Conservation (phyloP, 345 rosid species). For the Populus alba region DNA sequence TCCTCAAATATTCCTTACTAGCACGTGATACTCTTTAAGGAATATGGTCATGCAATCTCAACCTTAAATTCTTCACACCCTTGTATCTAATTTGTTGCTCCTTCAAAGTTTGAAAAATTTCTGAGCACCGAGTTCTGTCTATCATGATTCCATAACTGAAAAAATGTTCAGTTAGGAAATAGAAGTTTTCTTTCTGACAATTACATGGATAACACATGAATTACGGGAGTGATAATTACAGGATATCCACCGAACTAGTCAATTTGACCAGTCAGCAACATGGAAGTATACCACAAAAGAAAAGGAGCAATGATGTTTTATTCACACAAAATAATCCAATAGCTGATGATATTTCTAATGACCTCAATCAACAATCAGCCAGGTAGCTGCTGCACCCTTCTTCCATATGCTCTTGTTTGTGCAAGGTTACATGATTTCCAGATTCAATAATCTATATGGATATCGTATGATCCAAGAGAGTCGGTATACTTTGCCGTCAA, state of each 20-base stretch:
- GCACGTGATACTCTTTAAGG: too few relatives aligned
- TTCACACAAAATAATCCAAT: constrained; percentile 24
- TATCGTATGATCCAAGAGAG: not conserved
- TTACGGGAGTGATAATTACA: constrained; percentile 22
- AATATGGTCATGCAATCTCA: too few relatives aligned
- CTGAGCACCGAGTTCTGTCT: not conserved
- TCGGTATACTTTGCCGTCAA: not conserved
- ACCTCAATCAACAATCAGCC: constrained; percentile 36
- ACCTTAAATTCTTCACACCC: too few relatives aligned
- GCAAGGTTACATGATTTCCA: not conserved
- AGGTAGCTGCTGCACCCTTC: constrained; percentile 33
- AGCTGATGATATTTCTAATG: constrained; percentile 33
- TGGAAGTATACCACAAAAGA: constrained; percentile 36
- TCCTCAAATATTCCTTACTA: not conserved
- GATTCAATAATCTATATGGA: not conserved
- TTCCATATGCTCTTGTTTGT: not conserved
- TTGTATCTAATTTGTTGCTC: not conserved
- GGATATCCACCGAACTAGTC: constrained; percentile 54
- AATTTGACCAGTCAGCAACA: constrained; percentile 42
- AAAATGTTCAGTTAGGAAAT: not conserved
- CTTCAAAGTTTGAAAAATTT: not conserved
- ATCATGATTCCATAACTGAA: not conserved
- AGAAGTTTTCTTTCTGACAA: not conserved
- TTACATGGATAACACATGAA: not conserved
- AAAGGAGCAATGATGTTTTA: constrained; percentile 42